phyloP scores from a whole-genome alignment of 345 rosid species.

The Rhodomyrtus tomentosa region DNA sequence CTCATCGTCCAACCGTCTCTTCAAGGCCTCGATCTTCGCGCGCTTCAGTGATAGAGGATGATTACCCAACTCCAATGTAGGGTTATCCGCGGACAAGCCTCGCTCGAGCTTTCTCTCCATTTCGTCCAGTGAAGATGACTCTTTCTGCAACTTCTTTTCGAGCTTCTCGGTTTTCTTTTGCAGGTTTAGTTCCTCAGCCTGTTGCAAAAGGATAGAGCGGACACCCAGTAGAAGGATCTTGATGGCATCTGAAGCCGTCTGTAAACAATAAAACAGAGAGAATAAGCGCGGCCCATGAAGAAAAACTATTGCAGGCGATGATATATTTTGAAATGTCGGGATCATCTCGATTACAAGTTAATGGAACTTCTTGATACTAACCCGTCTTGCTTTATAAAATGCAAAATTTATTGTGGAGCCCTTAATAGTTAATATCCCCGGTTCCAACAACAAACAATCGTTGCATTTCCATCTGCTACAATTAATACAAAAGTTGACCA shows the following conservation, averaged over 20 bases:
- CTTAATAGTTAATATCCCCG: not conserved
- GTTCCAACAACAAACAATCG: not conserved
- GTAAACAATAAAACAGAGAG: not conserved
- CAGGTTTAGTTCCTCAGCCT: constrained; percentile 48
- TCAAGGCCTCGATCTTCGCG: constrained; percentile 48
- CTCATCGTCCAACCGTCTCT: constrained; percentile 42
- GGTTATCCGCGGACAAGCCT: constrained; percentile 19
- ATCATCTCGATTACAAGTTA: not conserved
- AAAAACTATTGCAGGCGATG: not conserved
- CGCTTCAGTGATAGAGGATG: constrained; percentile 57
- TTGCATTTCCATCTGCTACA: not conserved
- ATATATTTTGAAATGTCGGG: not conserved
- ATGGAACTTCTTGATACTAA: not conserved
- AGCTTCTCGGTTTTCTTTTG: constrained; percentile 16
- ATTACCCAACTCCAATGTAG: constrained; percentile 26
- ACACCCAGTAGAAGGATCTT: constrained; percentile 49
- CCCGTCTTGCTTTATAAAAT: not conserved
- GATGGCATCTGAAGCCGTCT: constrained; percentile 66
- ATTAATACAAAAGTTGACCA: not conserved
- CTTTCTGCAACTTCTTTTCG: constrained; percentile 37
- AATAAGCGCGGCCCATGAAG: not conserved
- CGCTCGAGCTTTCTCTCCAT: constrained; percentile 45
- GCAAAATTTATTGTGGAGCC: not conserved
- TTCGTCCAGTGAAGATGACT: constrained; percentile 39
- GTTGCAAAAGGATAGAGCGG: constrained; percentile 42